These are phyloP conservation scores for Leavenworthia alabamica DNA, from an alignment of 345 rosid genomes.

Conservation along the genomic window DNA sequence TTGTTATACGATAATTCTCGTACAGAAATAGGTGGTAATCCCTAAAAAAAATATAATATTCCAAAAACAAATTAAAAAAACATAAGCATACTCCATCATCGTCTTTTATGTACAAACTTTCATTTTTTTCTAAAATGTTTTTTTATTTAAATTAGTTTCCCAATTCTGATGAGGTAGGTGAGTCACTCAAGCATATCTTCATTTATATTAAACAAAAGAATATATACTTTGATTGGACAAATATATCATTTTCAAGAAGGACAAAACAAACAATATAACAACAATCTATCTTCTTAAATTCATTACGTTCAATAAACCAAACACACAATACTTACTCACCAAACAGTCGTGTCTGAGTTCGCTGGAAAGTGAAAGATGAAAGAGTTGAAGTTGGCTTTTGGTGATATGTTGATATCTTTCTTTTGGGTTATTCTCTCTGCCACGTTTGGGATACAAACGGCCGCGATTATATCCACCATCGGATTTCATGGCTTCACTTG, in stretches of 20 bases:
- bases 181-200: conserved; percentile 25
- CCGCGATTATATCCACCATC: conserved; percentile 40
- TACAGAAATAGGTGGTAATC: no score
- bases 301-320: neutral
- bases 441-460: conserved; percentile 53
- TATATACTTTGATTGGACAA: neutral
- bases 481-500: conserved; percentile 46
- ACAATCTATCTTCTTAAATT: conserved; percentile 3
- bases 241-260: neutral
- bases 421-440: conserved; percentile 71
- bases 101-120: no score
- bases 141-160: neutral
- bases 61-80: no score
- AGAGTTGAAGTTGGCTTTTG: conserved; percentile 54
- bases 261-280: neutral
- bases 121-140: neutral
- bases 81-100: no score
- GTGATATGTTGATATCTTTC: conserved; percentile 59
- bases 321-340: neutral
- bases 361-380: conserved; percentile 37
- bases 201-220: neutral
- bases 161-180: conserved; percentile 15
- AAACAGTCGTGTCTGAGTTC: neutral
- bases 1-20: no score
- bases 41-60: no score